These are phyloP conservation scores for Selaginella moellendorffii DNA, from an alignment of 75 land plant species.

Conservation along the genomic window DNA sequence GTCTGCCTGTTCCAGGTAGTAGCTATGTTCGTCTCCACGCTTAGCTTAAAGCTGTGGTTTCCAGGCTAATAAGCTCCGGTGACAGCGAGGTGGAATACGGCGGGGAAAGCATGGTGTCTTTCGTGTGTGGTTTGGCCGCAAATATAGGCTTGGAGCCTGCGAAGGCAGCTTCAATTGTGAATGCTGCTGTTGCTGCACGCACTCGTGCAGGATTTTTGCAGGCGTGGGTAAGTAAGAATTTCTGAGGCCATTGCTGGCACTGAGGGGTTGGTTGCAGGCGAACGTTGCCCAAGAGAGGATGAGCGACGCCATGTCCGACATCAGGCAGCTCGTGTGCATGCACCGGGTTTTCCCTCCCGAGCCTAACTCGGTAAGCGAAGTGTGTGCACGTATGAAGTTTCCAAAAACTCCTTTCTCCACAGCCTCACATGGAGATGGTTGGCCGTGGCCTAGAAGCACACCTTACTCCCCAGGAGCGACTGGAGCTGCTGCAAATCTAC, in stretches of 20 bases:
- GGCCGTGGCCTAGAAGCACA: constrained; percentile 51
- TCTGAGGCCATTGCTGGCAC: background rate
- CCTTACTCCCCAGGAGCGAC: constrained; percentile 44
- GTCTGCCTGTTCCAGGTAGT: constrained; percentile 32
- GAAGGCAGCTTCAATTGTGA: constrained; percentile 59
- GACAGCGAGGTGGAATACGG: constrained; percentile 37
- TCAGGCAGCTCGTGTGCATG: constrained; percentile 41
- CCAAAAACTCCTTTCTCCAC: constrained; percentile 12
- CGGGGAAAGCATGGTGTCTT: constrained; percentile 48
- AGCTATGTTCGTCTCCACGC: background rate
- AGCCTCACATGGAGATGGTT: constrained; percentile 99
- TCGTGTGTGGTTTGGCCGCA: constrained; percentile 68
- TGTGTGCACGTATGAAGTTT: background rate
- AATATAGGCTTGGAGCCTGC: constrained; percentile 50
- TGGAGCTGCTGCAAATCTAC: constrained; percentile 35
- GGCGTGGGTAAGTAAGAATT: constrained; percentile 47
- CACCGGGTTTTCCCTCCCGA: constrained; percentile 56
- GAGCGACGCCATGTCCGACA: constrained; percentile 39
- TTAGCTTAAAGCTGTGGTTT: background rate
- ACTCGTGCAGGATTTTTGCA: constrained; percentile 69
- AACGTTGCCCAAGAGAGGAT: constrained; percentile 50
- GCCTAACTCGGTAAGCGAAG: constrained; percentile 48
- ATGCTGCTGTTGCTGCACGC: constrained; percentile 81
- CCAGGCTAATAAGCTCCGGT: background rate
- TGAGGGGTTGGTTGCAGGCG: too few species aligned